Conservation (phyloP, 2,329 filamentous ascomycete species). For the Botrytis medusae region DNA sequence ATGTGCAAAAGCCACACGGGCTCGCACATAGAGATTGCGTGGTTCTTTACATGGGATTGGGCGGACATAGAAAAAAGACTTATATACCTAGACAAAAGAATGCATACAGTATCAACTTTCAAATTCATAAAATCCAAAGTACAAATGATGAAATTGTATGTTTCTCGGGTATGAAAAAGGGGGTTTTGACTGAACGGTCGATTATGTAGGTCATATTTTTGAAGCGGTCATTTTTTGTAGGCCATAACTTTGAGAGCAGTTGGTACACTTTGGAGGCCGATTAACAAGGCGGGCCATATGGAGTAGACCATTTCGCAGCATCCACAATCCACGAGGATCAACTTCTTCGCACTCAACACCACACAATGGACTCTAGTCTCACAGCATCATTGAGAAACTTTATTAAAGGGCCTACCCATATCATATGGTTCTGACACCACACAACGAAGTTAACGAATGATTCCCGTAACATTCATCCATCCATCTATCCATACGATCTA, state of each 20-base stretch:
- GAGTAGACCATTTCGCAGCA: neutral
- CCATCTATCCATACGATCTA: neutral
- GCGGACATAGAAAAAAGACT: neutral
- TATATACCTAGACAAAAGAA: constrained; percentile 4
- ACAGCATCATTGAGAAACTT: neutral
- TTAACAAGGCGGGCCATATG: neutral
- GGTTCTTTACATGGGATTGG: neutral
- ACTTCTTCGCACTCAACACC: neutral
- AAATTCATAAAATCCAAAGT: neutral
- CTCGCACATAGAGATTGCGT: neutral
- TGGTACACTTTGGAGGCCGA: neutral
- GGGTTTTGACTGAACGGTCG: neutral
- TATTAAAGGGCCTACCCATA: constrained; percentile 4
- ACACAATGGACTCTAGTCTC: neutral
- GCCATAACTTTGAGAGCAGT: neutral
- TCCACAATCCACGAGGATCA: neutral
- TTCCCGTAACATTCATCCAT: neutral
- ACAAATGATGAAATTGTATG: neutral
- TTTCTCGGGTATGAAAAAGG: neutral
- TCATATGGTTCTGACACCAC: neutral
- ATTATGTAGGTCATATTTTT: neutral
- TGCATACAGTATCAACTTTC: neutral
- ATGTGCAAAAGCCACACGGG: neutral
- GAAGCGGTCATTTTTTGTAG: neutral
- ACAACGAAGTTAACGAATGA: constrained; percentile 10